Percentiles rank a stretch among this genome's conserved stretches.
Conservation (phyloP, 768 basidiomycete species). For the Naematelia encephala region DNA sequence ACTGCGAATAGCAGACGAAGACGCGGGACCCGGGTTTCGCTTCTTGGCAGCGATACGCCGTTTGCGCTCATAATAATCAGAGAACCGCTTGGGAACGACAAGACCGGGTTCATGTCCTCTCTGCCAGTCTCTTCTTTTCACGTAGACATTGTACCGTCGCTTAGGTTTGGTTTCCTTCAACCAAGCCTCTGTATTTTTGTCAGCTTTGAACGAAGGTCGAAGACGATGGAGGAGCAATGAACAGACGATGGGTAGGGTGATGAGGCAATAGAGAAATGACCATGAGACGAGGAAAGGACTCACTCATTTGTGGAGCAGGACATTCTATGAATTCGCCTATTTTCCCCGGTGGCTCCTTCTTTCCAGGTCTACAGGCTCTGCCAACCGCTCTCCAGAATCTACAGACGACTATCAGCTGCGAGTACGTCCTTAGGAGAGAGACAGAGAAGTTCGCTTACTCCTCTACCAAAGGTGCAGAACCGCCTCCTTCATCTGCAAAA, state of each 20-base stretch:
- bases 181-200: constrained; percentile 17
- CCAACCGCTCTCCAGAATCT: constrained; percentile 31
- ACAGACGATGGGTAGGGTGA: too few relatives aligned
- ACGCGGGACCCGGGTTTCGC: background rate
- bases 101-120: constrained; percentile 1
- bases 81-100: constrained; percentile 22
- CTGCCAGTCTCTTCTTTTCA: constrained; percentile 17
- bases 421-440: background rate
- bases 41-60: constrained; percentile 13
- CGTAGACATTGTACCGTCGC: constrained; percentile 19
- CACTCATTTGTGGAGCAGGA: constrained; percentile 17
- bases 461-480: background rate
- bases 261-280: too few relatives aligned
- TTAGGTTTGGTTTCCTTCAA: constrained; percentile 12
- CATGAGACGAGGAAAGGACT: too few relatives aligned
- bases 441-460: background rate
- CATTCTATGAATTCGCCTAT: constrained; percentile 18
- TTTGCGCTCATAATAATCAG: constrained; percentile 32
- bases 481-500: constrained; percentile 7
- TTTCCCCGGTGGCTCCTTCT: constrained; percentile 17
- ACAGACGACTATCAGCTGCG: background rate
- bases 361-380: background rate
- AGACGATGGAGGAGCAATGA: too few relatives aligned
- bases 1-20: background rate
- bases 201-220: background rate